Evolutionary conservation across 2,329 filamentous ascomycete genomes (phyloP).

Genomic region (Neonectria coccinea): DNA sequence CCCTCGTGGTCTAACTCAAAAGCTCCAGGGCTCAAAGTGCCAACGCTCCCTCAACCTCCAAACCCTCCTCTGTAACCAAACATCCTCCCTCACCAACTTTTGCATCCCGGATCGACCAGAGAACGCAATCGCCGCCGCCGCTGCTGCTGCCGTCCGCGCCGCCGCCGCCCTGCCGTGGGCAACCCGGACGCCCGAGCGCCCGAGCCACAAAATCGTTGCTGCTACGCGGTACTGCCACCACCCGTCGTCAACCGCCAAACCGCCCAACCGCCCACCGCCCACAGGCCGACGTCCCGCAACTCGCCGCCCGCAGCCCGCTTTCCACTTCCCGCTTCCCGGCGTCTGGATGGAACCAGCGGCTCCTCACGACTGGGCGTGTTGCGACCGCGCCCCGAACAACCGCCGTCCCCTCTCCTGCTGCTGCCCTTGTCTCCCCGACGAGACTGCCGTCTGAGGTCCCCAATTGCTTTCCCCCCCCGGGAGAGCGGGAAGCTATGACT

Average conservation of each 20-base stretch:
- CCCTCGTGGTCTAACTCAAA: slow-evolving; percentile 12
- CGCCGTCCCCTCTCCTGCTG: slow-evolving; percentile 3
- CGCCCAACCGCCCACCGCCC: slow-evolving; percentile 29
- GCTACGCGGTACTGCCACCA: slow-evolving; percentile 32
- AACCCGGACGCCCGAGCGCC: slow-evolving; percentile 46
- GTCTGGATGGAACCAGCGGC: slow-evolving; percentile 45
- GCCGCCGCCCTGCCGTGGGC: slow-evolving; percentile 43
- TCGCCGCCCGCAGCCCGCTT: slow-evolving; percentile 35
- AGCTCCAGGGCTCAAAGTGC: slow-evolving; percentile 12
- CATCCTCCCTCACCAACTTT: slow-evolving; percentile 7
- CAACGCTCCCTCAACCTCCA: slow-evolving; percentile 6
- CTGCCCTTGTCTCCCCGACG: slow-evolving; percentile 1
- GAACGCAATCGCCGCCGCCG: slow-evolving; percentile 2
- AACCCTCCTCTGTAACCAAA: slow-evolving; percentile 10
- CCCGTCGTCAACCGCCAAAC: slow-evolving; percentile 32
- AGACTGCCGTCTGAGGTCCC: slow-evolving; percentile 13
- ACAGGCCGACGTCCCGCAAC: slow-evolving; percentile 32
- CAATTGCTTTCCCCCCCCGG: slow-evolving; percentile 33
- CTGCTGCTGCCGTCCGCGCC: slow-evolving; percentile 33
- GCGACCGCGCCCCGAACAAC: slow-evolving; percentile 43
- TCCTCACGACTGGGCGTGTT: slow-evolving; percentile 43
- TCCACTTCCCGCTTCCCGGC: slow-evolving; percentile 36
- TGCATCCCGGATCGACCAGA: background rate
- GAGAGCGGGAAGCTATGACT: slow-evolving; percentile 51
- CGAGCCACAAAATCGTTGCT: slow-evolving; percentile 41